Evolutionary conservation across 495 filamentous ascomycete genomes (phyloP).

Genomic region (Penicillium arizonense): DNA sequence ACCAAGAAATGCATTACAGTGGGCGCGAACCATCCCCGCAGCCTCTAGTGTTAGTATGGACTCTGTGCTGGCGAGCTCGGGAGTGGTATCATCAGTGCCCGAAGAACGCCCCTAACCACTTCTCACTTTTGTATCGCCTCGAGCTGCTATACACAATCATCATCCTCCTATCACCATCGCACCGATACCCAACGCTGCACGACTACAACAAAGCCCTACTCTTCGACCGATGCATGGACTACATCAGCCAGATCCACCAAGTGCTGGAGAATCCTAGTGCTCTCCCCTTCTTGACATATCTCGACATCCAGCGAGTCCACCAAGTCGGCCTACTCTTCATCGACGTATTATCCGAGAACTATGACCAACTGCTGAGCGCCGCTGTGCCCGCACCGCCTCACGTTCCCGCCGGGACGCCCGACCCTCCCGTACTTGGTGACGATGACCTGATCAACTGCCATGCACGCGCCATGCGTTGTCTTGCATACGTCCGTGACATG

Average conservation of each 20-base stretch:
- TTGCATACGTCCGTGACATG: constrained; percentile 32
- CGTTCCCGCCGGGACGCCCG: constrained; percentile 34
- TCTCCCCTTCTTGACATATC: constrained; percentile 34
- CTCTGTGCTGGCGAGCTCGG: constrained; percentile 60
- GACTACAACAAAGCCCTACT: constrained; percentile 71
- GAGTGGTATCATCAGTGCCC: constrained; percentile 66
- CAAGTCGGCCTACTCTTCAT: constrained; percentile 36
- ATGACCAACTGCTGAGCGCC: constrained; percentile 35
- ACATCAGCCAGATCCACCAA: constrained; percentile 47
- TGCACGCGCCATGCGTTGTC: constrained; percentile 34
- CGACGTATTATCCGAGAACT: constrained; percentile 29
- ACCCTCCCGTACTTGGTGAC: constrained; percentile 33
- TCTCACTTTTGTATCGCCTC: constrained; percentile 70
- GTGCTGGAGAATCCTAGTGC: constrained; percentile 30
- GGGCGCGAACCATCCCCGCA: constrained; percentile 61
- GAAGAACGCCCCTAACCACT: constrained; percentile 50
- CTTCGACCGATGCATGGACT: constrained; percentile 78
- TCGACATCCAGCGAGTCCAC: constrained; percentile 41
- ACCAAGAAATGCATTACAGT: constrained; percentile 76
- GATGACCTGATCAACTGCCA: constrained; percentile 39
- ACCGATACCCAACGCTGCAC: constrained; percentile 59
- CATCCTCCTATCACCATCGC: constrained; percentile 75
- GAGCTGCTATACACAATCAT: constrained; percentile 84
- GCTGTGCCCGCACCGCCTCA: constrained; percentile 30
- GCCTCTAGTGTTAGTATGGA: constrained; percentile 57